phyloP scores from a whole-genome alignment of 441 rosid genomes.

The Gossypium gossypioides region DNA sequence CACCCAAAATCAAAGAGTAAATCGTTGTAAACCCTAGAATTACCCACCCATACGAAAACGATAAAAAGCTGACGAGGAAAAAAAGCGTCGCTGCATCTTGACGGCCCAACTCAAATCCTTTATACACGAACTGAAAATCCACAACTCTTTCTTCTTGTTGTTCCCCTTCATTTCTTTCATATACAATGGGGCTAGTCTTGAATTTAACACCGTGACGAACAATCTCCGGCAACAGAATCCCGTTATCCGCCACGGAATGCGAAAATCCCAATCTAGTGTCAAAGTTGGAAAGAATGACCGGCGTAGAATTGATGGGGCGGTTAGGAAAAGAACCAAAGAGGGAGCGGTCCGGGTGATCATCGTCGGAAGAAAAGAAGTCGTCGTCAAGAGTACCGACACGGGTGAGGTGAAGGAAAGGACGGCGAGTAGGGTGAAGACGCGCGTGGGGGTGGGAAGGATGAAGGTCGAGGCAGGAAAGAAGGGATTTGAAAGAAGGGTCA shows the following conservation, averaged over 20 bases:
- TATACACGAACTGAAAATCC: conserved; percentile 55
- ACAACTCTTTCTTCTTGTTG: conserved; percentile 33
- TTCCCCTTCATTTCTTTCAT: conserved; percentile 22
- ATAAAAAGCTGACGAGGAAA: conserved; percentile 61
- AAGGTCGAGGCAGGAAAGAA: conserved; percentile 74
- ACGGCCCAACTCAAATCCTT: conserved; percentile 42
- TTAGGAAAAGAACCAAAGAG: conserved; percentile 26
- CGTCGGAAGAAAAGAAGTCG: conserved; percentile 74
- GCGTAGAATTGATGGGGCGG: conserved; percentile 42
- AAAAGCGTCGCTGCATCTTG: conserved; percentile 66
- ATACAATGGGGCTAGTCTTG: conserved; percentile 20
- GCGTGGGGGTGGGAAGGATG: conserved; percentile 22
- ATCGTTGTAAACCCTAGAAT: conserved; percentile 73
- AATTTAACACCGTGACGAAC: conserved; percentile 50
- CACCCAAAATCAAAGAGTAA: conserved; percentile 67
- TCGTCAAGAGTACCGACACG: conserved; percentile 78
- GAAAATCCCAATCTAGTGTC: conserved; percentile 49
- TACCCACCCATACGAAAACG: conserved; percentile 91
- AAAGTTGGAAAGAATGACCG: conserved; percentile 42
- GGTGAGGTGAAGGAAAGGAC: conserved; percentile 72
- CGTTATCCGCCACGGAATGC: conserved; percentile 41
- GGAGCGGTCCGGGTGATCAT: conserved; percentile 43
- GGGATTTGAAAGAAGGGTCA: conserved; percentile 69
- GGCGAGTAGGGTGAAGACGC: conserved; percentile 18
- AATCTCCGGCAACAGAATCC: conserved; percentile 41